Conservation (phyloP, 2,329 filamentous ascomycete genomes). For the Celoporthe dispersa region DNA sequence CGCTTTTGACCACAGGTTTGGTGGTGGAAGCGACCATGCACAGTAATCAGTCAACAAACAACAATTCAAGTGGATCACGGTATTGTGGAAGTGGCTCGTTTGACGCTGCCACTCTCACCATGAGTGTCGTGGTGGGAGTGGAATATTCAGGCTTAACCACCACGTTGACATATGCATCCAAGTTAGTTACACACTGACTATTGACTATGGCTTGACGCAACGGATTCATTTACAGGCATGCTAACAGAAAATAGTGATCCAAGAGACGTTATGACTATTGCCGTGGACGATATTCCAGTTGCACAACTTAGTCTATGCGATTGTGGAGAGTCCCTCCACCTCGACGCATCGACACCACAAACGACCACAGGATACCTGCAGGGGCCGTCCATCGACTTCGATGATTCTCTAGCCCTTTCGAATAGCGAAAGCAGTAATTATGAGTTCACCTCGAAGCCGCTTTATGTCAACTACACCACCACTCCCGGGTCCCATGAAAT, state of each 20-base stretch:
- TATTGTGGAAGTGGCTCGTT: not conserved
- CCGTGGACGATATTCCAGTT: not conserved
- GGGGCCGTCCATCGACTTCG: not conserved
- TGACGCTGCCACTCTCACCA: not conserved
- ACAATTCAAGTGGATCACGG: not conserved
- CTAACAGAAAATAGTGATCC: not conserved
- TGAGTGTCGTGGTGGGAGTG: not conserved
- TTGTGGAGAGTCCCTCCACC: not conserved
- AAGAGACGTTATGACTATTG: not conserved
- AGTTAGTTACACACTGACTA: not conserved
- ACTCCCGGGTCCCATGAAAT: not conserved
- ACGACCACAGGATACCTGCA: not conserved
- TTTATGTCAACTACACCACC: constrained; percentile 13
- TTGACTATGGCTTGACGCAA: not conserved
- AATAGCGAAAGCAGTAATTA: not conserved
- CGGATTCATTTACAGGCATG: not conserved
- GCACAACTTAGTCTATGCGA: not conserved
- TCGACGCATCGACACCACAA: not conserved
- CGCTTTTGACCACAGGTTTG: not conserved
- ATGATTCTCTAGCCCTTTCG: not conserved
- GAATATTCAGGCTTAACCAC: not conserved
- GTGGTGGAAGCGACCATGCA: not conserved
- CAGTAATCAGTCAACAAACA: constrained; percentile 2
- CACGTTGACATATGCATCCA: not conserved
- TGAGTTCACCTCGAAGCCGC: not conserved